Conservation (phyloP, 225 moss, liverwort and hornwort species). For the Marchantia paleacea region DNA sequence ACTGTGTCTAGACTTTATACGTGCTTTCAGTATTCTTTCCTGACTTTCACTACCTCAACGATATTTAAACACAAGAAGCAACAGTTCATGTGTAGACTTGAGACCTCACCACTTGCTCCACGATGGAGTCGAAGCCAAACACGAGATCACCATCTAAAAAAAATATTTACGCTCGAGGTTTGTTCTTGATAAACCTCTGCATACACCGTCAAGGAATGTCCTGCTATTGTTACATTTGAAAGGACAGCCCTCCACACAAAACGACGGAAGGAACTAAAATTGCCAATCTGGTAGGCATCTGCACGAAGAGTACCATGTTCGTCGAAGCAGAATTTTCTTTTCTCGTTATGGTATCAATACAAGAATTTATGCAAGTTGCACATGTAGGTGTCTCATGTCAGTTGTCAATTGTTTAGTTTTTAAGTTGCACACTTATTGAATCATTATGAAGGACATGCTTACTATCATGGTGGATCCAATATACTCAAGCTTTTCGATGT, state of each 20-base stretch:
- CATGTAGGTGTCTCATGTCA: not conserved
- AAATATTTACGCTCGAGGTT: not conserved
- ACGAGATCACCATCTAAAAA: not conserved
- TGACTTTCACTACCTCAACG: not conserved
- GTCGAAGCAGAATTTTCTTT: too few relatives aligned
- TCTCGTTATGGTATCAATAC: too few relatives aligned
- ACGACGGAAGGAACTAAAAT: not conserved
- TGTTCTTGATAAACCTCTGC: not conserved
- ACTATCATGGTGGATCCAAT: too few relatives aligned
- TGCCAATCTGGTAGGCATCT: too few relatives aligned
- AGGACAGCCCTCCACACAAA: not conserved
- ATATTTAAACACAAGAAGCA: not conserved
- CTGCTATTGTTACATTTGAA: not conserved
- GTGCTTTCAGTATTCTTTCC: not conserved
- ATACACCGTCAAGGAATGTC: not conserved
- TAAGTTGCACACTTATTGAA: too few relatives aligned
- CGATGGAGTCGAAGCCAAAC: not conserved
- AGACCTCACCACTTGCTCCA: not conserved
- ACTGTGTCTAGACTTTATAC: too few relatives aligned
- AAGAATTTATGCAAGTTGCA: not conserved
- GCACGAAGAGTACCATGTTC: too few relatives aligned
- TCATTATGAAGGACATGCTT: too few relatives aligned
- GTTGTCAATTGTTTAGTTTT: too few relatives aligned
- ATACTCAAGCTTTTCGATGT: too few relatives aligned
- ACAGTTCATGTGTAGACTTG: not conserved